These are phyloP conservation scores for Albizia julibrissin DNA, from an alignment of 306 rosid genomes.

Conservation along the genomic window DNA sequence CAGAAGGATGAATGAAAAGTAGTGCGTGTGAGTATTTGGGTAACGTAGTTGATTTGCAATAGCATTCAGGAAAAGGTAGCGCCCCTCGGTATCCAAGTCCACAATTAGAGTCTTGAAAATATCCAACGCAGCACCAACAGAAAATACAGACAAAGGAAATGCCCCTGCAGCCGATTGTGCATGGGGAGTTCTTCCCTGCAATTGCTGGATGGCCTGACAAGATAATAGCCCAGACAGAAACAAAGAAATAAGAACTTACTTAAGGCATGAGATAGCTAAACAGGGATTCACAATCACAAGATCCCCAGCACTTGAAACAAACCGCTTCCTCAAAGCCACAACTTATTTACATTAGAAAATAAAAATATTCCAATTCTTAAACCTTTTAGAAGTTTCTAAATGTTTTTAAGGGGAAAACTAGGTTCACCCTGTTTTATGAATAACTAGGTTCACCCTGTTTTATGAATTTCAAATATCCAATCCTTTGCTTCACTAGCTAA, in stretches of 20 bases:
- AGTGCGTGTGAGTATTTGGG: conserved; percentile 96
- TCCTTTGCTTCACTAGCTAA: neutral
- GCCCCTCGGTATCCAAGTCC: conserved; percentile 95
- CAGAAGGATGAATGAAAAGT: conserved; percentile 91
- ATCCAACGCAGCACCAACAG: conserved; percentile 94
- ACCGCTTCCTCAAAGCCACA: neutral
- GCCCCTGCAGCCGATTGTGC: conserved; percentile 60
- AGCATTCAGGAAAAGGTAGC: conserved; percentile 95
- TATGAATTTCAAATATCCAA: neutral
- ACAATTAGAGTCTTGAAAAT: conserved; percentile 72
- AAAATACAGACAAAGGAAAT: conserved; percentile 68
- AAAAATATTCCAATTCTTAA: neutral
- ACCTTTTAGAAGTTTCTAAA: neutral
- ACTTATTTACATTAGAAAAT: neutral
- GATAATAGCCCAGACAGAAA: conserved; percentile 23
- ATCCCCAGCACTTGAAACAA: neutral
- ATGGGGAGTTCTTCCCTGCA: conserved; percentile 75
- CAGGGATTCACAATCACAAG: neutral
- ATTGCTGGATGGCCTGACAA: conserved; percentile 88
- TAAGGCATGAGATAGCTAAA: neutral
- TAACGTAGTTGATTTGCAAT: conserved; percentile 97
- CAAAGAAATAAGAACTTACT: conserved; percentile 8
- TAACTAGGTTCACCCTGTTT: neutral
- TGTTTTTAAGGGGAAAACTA: neutral
- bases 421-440: neutral